Percentiles rank a stretch among this genome's conserved stretches.
phyloP scores from a whole-genome alignment of 352 stramenopile genomes.

The Peronospora destructor region DNA sequence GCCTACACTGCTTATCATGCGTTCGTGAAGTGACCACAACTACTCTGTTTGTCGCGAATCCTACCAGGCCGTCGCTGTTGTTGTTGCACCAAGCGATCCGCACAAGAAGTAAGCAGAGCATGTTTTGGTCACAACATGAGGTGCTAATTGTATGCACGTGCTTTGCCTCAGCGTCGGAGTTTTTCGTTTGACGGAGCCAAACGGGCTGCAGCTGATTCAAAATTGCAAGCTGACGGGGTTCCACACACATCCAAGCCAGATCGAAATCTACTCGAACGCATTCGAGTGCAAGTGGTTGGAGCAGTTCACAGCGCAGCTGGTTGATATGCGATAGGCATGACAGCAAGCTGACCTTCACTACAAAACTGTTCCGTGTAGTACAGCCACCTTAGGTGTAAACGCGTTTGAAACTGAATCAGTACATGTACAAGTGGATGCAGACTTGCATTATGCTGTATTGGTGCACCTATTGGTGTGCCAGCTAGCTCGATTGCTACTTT shows the following conservation, averaged over 20 bases:
- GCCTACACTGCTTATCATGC: not conserved
- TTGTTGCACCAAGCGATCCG: constrained; percentile 71
- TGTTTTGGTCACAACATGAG: not conserved
- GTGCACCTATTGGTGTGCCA: constrained; percentile 19
- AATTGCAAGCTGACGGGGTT: constrained; percentile 84
- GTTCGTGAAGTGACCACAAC: constrained; percentile 5
- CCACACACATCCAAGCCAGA: constrained; percentile 69
- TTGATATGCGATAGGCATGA: constrained; percentile 60
- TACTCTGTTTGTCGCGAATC: constrained; percentile 2
- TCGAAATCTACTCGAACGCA: constrained; percentile 76
- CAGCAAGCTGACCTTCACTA: constrained; percentile 10
- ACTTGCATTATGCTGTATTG: constrained; percentile 18
- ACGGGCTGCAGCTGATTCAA: constrained; percentile 82
- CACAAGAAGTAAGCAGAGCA: constrained; percentile 38
- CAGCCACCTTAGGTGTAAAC: not conserved
- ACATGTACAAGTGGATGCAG: constrained; percentile 11
- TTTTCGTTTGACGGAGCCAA: constrained; percentile 74
- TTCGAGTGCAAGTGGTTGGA: constrained; percentile 64
- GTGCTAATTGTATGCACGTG: not conserved
- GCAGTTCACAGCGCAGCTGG: constrained; percentile 29
- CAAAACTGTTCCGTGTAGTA: constrained; percentile 1
- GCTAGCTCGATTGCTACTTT: constrained; percentile 11
- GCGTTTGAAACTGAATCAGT: constrained; percentile 1
- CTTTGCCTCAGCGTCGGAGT: constrained; percentile 58
- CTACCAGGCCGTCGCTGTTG: constrained; percentile 71